Percentiles rank a stretch among this genome's conserved stretches.
Conservation (phyloP, 192 early-diverging fungal species). For the Coemansia sp. region DNA sequence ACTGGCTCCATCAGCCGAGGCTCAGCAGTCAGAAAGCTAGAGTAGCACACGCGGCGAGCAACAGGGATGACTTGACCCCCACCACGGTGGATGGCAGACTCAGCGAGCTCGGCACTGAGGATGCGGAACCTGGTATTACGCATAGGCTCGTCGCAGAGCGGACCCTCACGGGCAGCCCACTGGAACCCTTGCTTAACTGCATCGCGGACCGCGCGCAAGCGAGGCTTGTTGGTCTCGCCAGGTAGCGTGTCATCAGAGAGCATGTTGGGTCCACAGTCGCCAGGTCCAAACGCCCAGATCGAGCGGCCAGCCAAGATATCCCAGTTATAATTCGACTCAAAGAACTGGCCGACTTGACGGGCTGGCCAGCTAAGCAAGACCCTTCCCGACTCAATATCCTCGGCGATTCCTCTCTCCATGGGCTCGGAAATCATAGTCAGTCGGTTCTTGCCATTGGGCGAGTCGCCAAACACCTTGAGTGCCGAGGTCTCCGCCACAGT, state of each 20-base stretch:
- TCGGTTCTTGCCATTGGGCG: slow-evolving; percentile 99
- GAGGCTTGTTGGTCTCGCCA: slow-evolving; percentile 80
- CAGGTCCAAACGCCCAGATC: slow-evolving; percentile 98
- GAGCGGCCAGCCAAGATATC: slow-evolving; percentile 90
- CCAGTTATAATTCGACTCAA: slow-evolving; percentile 89
- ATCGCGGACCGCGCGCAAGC: slow-evolving; percentile 79
- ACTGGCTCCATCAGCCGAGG: slow-evolving; percentile 98
- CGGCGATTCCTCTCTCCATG: slow-evolving; percentile 85
- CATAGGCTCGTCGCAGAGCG: slow-evolving; percentile 96
- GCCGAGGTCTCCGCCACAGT: slow-evolving; percentile 93
- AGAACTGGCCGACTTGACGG: slow-evolving; percentile 74
- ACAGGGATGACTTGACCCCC: slow-evolving; percentile 98
- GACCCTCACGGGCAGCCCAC: slow-evolving; percentile 96
- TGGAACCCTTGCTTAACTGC: slow-evolving; percentile 95
- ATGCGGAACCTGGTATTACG: slow-evolving; percentile 95
- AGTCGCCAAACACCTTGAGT: slow-evolving; percentile 95
- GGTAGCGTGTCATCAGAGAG: slow-evolving; percentile 96
- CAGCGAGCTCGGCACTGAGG: slow-evolving; percentile 80
- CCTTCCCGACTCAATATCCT: slow-evolving; percentile 85
- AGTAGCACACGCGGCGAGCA: slow-evolving; percentile 94
- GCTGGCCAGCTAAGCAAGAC: slow-evolving; percentile 76
- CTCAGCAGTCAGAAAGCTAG: slow-evolving; percentile 92
- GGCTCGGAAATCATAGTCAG: slow-evolving; percentile 96
- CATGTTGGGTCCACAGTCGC: slow-evolving; percentile 88
- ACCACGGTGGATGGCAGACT: slow-evolving; percentile 88